A percentile compares a stretch with the other conserved stretches of the same genome.
Conservation (phyloP, 1,139 yeast species). For the Geotrichum australiense region DNA sequence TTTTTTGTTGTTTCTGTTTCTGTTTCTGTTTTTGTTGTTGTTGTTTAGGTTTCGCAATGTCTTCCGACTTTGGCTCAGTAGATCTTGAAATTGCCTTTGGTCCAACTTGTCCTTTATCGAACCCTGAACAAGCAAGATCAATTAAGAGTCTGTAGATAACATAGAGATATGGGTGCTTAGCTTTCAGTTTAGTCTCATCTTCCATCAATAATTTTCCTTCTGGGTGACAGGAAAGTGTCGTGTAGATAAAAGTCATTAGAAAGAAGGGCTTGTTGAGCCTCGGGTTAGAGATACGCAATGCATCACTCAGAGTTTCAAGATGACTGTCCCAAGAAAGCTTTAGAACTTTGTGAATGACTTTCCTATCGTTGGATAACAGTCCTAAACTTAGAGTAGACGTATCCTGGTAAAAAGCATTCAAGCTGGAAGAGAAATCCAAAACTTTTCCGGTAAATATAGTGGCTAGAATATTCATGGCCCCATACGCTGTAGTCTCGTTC, state of each 20-base stretch:
- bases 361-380: slow-evolving; percentile 1
- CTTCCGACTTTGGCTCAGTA: background rate
- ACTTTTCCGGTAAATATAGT: too few relatives aligned
- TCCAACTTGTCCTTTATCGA: too few relatives aligned
- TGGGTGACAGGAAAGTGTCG: slow-evolving; percentile 11
- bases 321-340: slow-evolving; percentile 7
- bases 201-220: background rate
- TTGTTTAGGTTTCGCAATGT: background rate
- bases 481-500: background rate
- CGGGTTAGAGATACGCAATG: slow-evolving; percentile 6
- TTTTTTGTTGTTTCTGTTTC: background rate
- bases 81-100: too few relatives aligned
- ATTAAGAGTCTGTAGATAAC: slow-evolving; percentile 10
- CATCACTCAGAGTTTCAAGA: slow-evolving; percentile 4
- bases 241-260: slow-evolving; percentile 11
- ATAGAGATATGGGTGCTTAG: slow-evolving; percentile 3
- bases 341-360: slow-evolving; percentile 2
- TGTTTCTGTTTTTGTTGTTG: background rate
- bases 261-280: slow-evolving; percentile 9
- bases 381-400: background rate
- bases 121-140: slow-evolving; percentile 9
- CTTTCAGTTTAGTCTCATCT: background rate
- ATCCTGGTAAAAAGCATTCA: background rate
- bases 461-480: background rate
- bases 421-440: too few relatives aligned